Base-by-base conservation (phyloP, 1,284 basidiomycete genomes). In the Ceratobasidium sp. region DNA sequence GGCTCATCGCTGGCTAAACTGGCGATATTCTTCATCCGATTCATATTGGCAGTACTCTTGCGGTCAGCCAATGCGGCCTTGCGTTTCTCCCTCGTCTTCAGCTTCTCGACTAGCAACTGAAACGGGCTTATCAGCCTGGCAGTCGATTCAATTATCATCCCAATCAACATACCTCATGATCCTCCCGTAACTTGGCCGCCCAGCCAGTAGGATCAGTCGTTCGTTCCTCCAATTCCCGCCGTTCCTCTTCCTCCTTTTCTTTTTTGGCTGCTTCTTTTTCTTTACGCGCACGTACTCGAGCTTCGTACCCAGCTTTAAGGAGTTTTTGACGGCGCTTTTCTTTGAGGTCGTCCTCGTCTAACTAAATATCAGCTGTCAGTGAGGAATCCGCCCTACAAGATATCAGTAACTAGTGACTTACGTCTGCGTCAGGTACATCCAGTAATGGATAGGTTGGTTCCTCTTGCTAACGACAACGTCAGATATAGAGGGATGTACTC, bases 21-120 rank as follows among this genome's bases (percentile, higher is more conserved):
- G 0, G 98, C 96, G 60, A 99, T 98, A 77, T 89, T 96, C 85
- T 99, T 98, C 97, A 99, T 99, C 77, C 97, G 86, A 62, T 94
- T 95, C 83, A 99, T 98, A 0, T 97, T 93, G 4, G 95, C 97
- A 2, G 96, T 93, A 78, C 95, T 97, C 84, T 99, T 99, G 54
- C 98, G 85, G 81, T 97, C 96, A 19, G 89, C 91, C 59, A 99
- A 84, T 57, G 96, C 95, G 6, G 93, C 94, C 79, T 91, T 93
- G 60, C 92, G 86, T 78, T 95, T 87, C 69, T 90, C 91, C 51
- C 97, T 87, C 51, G 96, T 95, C 80, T 94, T 94, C 82, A 99
- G 95, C 75, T 92, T 90, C 45, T 83, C 87, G 85, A 99, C 95
- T 45, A 97, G 84, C 4, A 87, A 84, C 93, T 96, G 53, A n/a